Conservation (phyloP, 2,329 filamentous ascomycete species). For the Colletotrichum sp. region DNA sequence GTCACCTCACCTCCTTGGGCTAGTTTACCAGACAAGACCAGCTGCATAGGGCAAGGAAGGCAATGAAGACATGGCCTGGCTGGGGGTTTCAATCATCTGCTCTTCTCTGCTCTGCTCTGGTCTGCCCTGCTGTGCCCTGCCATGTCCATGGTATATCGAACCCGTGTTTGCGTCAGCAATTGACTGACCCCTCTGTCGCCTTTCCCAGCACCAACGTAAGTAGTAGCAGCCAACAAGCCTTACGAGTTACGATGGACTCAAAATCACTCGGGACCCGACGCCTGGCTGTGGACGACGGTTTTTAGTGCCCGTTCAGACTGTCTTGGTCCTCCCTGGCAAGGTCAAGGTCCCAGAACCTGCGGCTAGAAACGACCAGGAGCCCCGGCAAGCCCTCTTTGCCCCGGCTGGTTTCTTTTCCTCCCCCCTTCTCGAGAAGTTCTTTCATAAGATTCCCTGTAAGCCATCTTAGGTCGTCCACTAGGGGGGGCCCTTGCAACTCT, state of each 20-base stretch:
- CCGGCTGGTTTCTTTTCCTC: neutral
- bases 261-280: neutral
- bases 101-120: neutral
- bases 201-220: neutral
- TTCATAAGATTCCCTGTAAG: neutral
- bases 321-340: constrained; percentile 2
- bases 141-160: neutral
- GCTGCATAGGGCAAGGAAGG: neutral
- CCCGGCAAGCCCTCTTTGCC: neutral
- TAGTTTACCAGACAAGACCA: neutral
- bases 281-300: neutral
- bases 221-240: neutral
- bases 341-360: neutral
- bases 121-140: neutral
- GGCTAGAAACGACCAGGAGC: neutral
- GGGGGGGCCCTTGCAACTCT: neutral
- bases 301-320: constrained; percentile 5
- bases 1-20: neutral
- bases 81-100: neutral
- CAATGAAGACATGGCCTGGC: neutral
- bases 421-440: neutral
- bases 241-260: neutral
- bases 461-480: neutral
- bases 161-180: neutral
- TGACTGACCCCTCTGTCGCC: neutral